phyloP scores from a whole-genome alignment of 2,329 filamentous ascomycete species.

The Rosellinia necatrix region DNA sequence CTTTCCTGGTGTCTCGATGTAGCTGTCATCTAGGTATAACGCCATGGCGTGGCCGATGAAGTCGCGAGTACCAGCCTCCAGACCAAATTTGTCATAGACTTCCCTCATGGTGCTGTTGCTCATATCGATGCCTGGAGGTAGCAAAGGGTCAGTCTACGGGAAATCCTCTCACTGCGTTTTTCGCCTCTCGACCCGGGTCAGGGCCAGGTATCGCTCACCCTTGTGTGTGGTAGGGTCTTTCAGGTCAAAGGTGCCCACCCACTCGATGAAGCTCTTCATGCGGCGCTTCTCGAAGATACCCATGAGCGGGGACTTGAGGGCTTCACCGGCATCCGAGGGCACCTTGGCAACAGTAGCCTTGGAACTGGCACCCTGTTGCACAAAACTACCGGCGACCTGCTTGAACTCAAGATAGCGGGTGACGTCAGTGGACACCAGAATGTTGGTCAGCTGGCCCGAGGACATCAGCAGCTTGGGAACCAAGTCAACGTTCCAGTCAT shows the following conservation, averaged over 20 bases:
- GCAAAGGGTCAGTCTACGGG: conserved; percentile 11
- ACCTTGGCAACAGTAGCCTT: conserved; percentile 97
- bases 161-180: not conserved
- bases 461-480: conserved; percentile 99
- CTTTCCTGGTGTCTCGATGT: conserved; percentile 73
- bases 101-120: conserved; percentile 88
- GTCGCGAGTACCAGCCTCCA: conserved; percentile 87
- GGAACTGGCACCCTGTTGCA: conserved; percentile 81
- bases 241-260: conserved; percentile 84
- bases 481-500: conserved; percentile 99
- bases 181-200: not conserved
- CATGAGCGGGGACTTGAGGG: conserved; percentile 91
- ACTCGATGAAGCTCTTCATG: conserved; percentile 96
- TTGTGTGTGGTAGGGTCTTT: conserved; percentile 87
- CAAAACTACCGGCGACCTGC: conserved; percentile 93
- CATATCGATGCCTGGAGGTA: conserved; percentile 76
- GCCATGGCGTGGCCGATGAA: conserved; percentile 99
- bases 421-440: conserved; percentile 93
- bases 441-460: conserved; percentile 97
- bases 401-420: conserved; percentile 90
- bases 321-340: conserved; percentile 88
- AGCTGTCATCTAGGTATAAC: conserved; percentile 87
- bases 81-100: conserved; percentile 97
- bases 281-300: conserved; percentile 97
- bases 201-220: conserved; percentile 59